Conservation (phyloP, 1,139 yeast genomes). For the Hyphopichia wangnamkhiaoensis region DNA sequence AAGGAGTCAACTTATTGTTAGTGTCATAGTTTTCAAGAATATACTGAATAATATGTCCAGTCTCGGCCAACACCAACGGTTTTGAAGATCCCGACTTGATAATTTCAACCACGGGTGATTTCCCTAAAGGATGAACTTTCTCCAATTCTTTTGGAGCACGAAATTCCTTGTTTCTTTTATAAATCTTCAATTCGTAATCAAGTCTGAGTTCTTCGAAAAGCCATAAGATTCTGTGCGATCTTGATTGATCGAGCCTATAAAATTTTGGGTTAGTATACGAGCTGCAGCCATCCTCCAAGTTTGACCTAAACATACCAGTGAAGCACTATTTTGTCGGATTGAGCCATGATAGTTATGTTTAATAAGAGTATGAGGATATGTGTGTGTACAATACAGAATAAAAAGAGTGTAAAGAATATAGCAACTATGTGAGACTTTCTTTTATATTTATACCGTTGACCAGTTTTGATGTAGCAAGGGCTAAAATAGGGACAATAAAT, state of each 20-base stretch:
- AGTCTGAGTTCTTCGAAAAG: slow-evolving; percentile 36
- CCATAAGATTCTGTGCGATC: slow-evolving; percentile 43
- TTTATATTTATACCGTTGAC: no score
- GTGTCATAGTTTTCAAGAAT: slow-evolving; percentile 32
- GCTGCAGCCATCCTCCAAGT: neutral
- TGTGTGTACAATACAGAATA: no score
- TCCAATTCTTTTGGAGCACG: slow-evolving; percentile 40
- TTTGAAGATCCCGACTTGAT: slow-evolving; percentile 19
- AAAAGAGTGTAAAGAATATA: no score
- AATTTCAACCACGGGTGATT: slow-evolving; percentile 42
- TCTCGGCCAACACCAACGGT: slow-evolving; percentile 31
- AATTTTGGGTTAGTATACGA: slow-evolving; percentile 8
- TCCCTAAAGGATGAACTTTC: slow-evolving; percentile 41
- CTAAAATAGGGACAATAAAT: no score
- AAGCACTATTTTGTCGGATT: slow-evolving; percentile 6
- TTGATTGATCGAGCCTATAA: slow-evolving; percentile 35
- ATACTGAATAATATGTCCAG: slow-evolving; percentile 38
- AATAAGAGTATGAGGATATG: no score
- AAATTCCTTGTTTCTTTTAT: slow-evolving; percentile 25
- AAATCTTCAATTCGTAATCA: slow-evolving; percentile 34
- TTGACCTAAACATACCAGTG: slow-evolving; percentile 8
- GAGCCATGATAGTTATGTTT: no score
- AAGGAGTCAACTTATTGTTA: slow-evolving; percentile 25
- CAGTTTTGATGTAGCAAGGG: no score
- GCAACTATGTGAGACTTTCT: no score